Evolutionary conservation across 2,329 filamentous ascomycete genomes (phyloP).

Genomic region (Xenoacremonium recifei): DNA sequence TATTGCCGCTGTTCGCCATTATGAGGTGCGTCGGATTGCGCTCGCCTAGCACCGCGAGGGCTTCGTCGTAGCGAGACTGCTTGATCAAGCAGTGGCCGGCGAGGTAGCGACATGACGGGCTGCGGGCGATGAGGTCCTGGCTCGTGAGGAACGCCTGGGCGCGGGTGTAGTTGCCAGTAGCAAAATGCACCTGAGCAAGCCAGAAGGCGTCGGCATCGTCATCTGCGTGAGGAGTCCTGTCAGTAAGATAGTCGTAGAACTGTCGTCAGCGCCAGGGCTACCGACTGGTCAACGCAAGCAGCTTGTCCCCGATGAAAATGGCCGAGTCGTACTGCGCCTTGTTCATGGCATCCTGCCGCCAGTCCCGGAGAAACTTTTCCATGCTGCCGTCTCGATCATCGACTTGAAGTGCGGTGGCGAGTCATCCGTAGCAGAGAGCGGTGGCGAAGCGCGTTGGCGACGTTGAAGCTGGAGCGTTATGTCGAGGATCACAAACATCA

Average conservation of each 20-base stretch:
- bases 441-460: too few species aligned
- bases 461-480: too few species aligned
- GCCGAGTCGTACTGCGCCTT: conserved; percentile 96
- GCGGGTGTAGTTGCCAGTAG: conserved; percentile 89
- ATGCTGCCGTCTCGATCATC: too few species aligned
- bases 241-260: neutral
- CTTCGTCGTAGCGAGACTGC: conserved; percentile 86
- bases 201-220: conserved; percentile 94
- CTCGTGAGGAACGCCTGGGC: conserved; percentile 83
- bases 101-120: conserved; percentile 86
- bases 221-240: conserved; percentile 50
- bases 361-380: conserved; percentile 91
- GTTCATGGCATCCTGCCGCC: conserved; percentile 93
- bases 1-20: conserved; percentile 44
- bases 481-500: too few species aligned
- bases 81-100: conserved; percentile 94
- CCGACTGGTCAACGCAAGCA: conserved; percentile 88
- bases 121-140: conserved; percentile 78
- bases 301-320: conserved; percentile 96
- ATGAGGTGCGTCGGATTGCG: conserved; percentile 91
- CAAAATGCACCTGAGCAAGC: conserved; percentile 98
- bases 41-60: conserved; percentile 81
- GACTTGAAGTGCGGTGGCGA: too few species aligned
- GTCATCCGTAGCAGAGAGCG: too few species aligned
- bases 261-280: conserved; percentile 15